phyloP scores from a whole-genome alignment of 352 stramenopile species.

The Plasmopara viticola region DNA sequence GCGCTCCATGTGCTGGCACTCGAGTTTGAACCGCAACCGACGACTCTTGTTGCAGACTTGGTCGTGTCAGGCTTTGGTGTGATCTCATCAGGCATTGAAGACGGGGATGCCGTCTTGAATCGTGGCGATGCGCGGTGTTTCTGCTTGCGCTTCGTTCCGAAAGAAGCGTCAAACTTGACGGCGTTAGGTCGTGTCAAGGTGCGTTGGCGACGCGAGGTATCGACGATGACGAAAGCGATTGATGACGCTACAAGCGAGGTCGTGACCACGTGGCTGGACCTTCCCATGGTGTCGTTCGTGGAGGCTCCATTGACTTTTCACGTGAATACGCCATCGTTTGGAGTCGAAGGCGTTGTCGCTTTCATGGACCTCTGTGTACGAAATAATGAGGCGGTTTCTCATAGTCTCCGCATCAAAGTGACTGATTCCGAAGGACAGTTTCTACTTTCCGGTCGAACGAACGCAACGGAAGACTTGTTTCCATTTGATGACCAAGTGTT shows the following conservation, averaged over 20 bases:
- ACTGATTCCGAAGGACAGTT: slow-evolving; percentile 68
- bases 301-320: slow-evolving; percentile 56
- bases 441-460: slow-evolving; percentile 71
- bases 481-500: slow-evolving; percentile 62
- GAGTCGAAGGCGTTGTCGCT: slow-evolving; percentile 54
- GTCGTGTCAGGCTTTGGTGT: slow-evolving; percentile 41
- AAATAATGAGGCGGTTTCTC: slow-evolving; percentile 71
- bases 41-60: slow-evolving; percentile 27
- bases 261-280: slow-evolving; percentile 57
- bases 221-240: slow-evolving; percentile 28
- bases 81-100: slow-evolving; percentile 4
- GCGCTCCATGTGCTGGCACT: slow-evolving; percentile 47
- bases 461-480: slow-evolving; percentile 65
- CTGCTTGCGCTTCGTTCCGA: slow-evolving; percentile 49
- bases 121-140: slow-evolving; percentile 60
- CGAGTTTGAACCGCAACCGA: slow-evolving; percentile 40
- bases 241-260: slow-evolving; percentile 36
- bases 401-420: slow-evolving; percentile 64
- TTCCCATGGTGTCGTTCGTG: slow-evolving; percentile 66
- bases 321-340: slow-evolving; percentile 63
- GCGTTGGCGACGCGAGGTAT: slow-evolving; percentile 56
- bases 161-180: slow-evolving; percentile 33
- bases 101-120: slow-evolving; percentile 38
- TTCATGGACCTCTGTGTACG: slow-evolving; percentile 48
- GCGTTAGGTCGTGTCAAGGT: slow-evolving; percentile 53